Conservation (phyloP, 2,329 filamentous ascomycete genomes). For the Hypoxylon sp. region DNA sequence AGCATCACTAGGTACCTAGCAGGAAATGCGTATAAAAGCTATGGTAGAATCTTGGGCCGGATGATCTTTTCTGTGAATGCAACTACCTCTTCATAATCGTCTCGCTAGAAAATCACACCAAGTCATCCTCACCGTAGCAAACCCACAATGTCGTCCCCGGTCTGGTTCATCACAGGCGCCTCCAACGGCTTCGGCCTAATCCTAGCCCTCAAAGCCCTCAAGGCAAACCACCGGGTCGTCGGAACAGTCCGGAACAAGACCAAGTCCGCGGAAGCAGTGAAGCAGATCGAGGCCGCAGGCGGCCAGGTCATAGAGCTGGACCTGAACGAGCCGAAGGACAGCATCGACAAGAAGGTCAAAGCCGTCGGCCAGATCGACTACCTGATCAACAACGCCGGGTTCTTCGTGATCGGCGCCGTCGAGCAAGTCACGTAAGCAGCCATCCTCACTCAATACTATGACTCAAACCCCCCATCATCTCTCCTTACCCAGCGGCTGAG, state of each 20-base stretch:
- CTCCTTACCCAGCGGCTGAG: no score
- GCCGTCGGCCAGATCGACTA: slow-evolving; percentile 48
- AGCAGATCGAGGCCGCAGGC: slow-evolving; percentile 47
- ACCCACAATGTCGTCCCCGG: slow-evolving; percentile 44
- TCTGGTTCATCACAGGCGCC: slow-evolving; percentile 53
- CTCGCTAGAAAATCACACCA: no score
- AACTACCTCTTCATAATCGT: no score
- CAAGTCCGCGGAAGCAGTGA: slow-evolving; percentile 43
- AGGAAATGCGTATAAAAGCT: no score
- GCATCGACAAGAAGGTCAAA: slow-evolving; percentile 46
- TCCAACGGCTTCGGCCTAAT: slow-evolving; percentile 52
- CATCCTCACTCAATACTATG: not conserved
- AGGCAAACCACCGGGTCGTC: slow-evolving; percentile 51
- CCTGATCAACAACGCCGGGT: slow-evolving; percentile 51
- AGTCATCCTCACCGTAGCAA: slow-evolving; percentile 24
- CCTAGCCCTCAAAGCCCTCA: slow-evolving; percentile 49
- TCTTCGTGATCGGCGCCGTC: slow-evolving; percentile 43
- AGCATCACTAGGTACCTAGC: no score
- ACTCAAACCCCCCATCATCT: not conserved
- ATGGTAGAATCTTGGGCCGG: no score
- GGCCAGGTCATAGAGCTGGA: slow-evolving; percentile 50
- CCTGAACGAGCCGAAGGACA: slow-evolving; percentile 48
- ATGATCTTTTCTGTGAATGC: no score
- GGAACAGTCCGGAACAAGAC: slow-evolving; percentile 50
- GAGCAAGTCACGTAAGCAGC: slow-evolving; percentile 45